phyloP scores from a whole-genome alignment of 805 yeast genomes.

The Wickerhamomyces kurtzmanii region DNA sequence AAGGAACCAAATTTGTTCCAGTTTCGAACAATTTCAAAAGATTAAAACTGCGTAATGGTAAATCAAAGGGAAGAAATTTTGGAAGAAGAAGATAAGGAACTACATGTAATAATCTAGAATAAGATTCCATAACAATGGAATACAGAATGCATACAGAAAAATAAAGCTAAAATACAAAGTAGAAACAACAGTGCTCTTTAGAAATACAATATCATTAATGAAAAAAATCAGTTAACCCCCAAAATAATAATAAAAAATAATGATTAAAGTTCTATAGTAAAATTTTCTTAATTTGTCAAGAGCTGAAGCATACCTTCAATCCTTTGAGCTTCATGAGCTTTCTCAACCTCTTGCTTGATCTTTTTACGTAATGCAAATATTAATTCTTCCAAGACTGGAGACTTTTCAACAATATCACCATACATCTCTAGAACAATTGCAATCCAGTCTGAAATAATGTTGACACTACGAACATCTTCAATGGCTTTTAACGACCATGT shows the following conservation, averaged over 20 bases:
- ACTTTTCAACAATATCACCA: conserved; percentile 59
- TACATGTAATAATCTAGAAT: no score
- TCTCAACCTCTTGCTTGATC: conserved; percentile 58
- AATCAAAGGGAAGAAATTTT: conserved; percentile 29
- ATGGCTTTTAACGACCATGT: conserved; percentile 72
- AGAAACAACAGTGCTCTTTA: background rate
- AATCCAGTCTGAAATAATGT: conserved; percentile 61
- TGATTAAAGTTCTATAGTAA: conserved; percentile 1
- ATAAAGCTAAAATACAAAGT: background rate
- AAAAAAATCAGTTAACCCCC: no score
- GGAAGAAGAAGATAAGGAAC: conserved; percentile 24
- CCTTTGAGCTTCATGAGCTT: conserved; percentile 80
- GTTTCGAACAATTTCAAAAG: conserved; percentile 34
- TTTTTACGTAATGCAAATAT: conserved; percentile 49
- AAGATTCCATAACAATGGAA: no score
- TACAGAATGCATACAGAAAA: conserved; percentile 7
- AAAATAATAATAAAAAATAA: no score
- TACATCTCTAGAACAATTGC: conserved; percentile 68
- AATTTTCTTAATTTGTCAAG: conserved; percentile 35
- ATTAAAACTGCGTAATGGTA: conserved; percentile 38
- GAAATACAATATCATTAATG: conserved; percentile 3
- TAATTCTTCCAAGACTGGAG: conserved; percentile 71
- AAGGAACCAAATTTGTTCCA: conserved; percentile 3
- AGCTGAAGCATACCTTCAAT: conserved; percentile 92
- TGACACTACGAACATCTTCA: conserved; percentile 66